phyloP scores from a whole-genome alignment of 2,329 filamentous ascomycete species.

The Plectosphaerella sp. region DNA sequence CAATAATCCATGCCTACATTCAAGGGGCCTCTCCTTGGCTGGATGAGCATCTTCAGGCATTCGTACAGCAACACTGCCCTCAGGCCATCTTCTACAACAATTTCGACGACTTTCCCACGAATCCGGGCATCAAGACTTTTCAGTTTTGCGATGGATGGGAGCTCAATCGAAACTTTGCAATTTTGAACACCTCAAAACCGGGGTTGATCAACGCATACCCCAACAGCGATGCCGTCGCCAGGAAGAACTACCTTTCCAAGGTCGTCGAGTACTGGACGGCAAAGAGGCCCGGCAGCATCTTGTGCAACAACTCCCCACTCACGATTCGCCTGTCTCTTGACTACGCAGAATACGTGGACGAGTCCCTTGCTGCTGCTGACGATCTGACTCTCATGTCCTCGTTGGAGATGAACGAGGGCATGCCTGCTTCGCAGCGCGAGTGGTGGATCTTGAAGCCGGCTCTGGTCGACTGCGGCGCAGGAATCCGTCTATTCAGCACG shows the following conservation, averaged over 20 bases:
- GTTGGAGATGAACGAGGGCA: constrained; percentile 26
- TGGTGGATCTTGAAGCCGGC: constrained; percentile 37
- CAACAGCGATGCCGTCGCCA: constrained; percentile 30
- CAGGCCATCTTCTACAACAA: constrained; percentile 22
- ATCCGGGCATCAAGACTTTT: constrained; percentile 15
- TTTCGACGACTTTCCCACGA: constrained; percentile 19
- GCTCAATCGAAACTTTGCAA: constrained; percentile 26
- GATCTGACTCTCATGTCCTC: constrained; percentile 27
- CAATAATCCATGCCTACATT: constrained; percentile 20
- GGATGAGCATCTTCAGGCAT: constrained; percentile 22
- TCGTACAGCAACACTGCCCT: constrained; percentile 20
- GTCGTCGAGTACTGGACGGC: constrained; percentile 31
- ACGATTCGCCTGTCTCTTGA: constrained; percentile 30
- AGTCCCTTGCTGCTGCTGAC: constrained; percentile 28
- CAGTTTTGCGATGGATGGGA: constrained; percentile 30
- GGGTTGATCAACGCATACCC: constrained; percentile 32
- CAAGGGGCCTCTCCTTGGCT: constrained; percentile 23
- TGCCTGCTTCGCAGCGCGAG: constrained; percentile 19
- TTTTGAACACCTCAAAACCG: constrained; percentile 20
- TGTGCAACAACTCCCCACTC: constrained; percentile 22
- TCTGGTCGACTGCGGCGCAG: constrained; percentile 32
- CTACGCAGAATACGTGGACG: constrained; percentile 32
- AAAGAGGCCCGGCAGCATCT: constrained; percentile 25
- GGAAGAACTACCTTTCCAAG: constrained; percentile 29
- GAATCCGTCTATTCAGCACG: constrained; percentile 33